Evolutionary conservation across 352 stramenopile species (phyloP), one percentile per base, ranked within the genome.

Genomic region (Peronospora tabacina): DNA sequence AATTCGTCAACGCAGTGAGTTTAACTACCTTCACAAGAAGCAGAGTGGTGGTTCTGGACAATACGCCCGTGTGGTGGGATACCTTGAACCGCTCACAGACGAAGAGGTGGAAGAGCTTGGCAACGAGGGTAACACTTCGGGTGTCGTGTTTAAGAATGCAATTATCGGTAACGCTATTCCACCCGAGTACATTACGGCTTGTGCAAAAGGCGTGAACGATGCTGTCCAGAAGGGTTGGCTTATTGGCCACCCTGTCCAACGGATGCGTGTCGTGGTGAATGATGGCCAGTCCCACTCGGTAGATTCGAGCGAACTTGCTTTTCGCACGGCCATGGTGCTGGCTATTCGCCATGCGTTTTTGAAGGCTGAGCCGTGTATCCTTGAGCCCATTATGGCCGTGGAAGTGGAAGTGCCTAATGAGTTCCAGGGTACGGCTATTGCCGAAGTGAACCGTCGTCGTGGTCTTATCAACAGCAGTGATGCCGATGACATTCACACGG

Each of bases 11-110:
- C 87, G 87, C 32, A 81, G 83, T 46, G 80, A 97, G 45, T 99
- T 99, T 72, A 98, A 99, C 76, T 99, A 98, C 74, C 60, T 99
- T 41, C 96, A 99, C 82, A 98, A 98, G 69, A 99, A 99, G 66
- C 97, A 99, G 77, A 97, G 92, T 33, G 96, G 96, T 65, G 96
- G 96, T 44, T 87, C 86, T 36, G 96, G 96, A 33, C 96, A 99
- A 71, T 99, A 97, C 70, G 87, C 81, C 16, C 82, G 87, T 55
- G 95, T 99, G 36, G 93, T 98, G 44, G 96, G 97, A 39, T 99
- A 98, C 78, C 83, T 99, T 56, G 97, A 99, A 70, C 95, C 96
- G 2, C 77, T 99, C 34, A 75, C 83, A 17, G 87, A 90, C 19
- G 49, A 62, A 20, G 82, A 93, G 37, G 73, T 84, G 43, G 73